phyloP scores from a whole-genome alignment of 169 alveolate genomes.

The Babesia bigemina region DNA sequence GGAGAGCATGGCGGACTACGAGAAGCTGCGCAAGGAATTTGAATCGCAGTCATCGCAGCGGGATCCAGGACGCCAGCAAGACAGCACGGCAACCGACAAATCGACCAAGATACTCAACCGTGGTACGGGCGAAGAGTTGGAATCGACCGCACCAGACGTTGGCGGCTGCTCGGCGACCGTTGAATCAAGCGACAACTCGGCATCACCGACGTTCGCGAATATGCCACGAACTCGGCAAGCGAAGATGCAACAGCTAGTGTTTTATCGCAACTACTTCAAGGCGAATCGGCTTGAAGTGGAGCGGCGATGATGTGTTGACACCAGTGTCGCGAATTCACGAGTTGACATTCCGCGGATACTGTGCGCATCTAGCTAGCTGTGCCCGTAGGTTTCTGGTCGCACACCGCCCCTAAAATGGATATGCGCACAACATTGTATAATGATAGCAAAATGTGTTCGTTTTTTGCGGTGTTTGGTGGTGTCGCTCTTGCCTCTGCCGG shows the following conservation, averaged over 20 bases:
- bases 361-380: conserved; percentile 1
- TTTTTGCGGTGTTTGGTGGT: neutral
- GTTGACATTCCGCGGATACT: neutral
- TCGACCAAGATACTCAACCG: too few species aligned
- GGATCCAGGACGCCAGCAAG: neutral
- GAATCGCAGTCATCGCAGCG: neutral
- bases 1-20: conserved; percentile 19
- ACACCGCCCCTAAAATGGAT: neutral
- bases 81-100: neutral
- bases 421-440: too few species aligned
- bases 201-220: neutral
- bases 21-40: conserved; percentile 13
- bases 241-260: conserved; percentile 27
- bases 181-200: neutral
- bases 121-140: too few species aligned
- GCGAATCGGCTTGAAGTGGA: conserved; percentile 9
- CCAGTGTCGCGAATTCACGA: neutral
- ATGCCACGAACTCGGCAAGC: conserved; percentile 20
- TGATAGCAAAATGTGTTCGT: neutral
- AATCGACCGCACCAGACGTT: too few species aligned
- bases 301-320: neutral
- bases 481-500: neutral
- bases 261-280: conserved; percentile 53
- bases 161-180: neutral
- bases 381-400: neutral